Conservation (phyloP, 148 eudicot species). For the Cornus controversa region DNA sequence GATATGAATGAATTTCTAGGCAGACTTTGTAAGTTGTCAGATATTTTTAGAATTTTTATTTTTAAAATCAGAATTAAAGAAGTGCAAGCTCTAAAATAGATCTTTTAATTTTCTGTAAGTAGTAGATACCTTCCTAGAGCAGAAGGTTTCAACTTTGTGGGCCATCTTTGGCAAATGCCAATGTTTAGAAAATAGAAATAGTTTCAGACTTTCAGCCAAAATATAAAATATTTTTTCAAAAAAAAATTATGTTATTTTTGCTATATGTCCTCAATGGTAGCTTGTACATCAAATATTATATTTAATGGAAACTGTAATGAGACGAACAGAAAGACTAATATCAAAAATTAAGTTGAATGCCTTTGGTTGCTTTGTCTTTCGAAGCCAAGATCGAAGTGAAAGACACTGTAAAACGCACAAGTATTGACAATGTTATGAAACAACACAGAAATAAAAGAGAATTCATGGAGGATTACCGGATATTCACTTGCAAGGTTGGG, state of each 20-base stretch:
- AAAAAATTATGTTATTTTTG: neutral
- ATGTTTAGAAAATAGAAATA: no score
- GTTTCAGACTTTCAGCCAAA: neutral
- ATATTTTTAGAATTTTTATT: no score
- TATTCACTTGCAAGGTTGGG: conserved; percentile 91
- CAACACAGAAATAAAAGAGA: neutral
- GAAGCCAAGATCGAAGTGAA: neutral
- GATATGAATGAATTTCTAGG: no score
- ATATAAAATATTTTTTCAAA: no score
- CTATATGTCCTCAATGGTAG: neutral
- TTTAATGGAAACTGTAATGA: neutral
- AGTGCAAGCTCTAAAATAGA: no score
- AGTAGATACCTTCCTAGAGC: neutral
- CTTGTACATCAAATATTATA: neutral
- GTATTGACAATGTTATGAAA: neutral
- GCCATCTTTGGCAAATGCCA: no score
- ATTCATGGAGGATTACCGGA: conserved; percentile 45
- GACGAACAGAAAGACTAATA: no score
- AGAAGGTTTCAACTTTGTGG: neutral
- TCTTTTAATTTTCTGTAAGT: neutral
- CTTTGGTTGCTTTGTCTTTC: neutral
- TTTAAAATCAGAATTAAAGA: no score
- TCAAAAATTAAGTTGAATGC: neutral
- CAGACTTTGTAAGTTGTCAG: no score
- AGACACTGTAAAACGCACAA: neutral